These are phyloP conservation scores for Brassica juncea DNA, from an alignment of 345 rosid genomes.

Conservation along the genomic window DNA sequence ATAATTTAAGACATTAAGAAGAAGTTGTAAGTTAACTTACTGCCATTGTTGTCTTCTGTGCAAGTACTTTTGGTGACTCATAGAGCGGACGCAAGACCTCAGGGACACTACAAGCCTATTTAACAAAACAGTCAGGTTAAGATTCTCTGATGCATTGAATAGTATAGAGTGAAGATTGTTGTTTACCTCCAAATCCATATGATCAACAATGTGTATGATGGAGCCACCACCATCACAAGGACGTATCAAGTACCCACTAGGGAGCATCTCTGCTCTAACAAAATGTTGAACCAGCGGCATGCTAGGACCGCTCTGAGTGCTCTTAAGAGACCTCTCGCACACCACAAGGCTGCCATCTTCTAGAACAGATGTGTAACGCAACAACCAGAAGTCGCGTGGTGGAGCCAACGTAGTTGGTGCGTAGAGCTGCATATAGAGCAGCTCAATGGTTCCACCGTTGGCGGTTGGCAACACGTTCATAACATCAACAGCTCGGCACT, in stretches of 20 bases:
- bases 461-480: slow-evolving; percentile 97
- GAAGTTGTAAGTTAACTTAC: too few relatives aligned
- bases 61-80: slow-evolving; percentile 93
- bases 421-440: slow-evolving; percentile 99
- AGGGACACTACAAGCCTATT: slow-evolving; percentile 97
- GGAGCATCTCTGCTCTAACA: slow-evolving; percentile 98
- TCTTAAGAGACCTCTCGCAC: slow-evolving; percentile 94
- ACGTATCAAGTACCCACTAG: slow-evolving; percentile 92
- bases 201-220: slow-evolving; percentile 93
- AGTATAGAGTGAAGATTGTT: slow-evolving; percentile 1
- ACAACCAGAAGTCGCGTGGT: slow-evolving; percentile 97
- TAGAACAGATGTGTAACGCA: slow-evolving; percentile 91
- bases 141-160: background rate
- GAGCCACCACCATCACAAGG: slow-evolving; percentile 99
- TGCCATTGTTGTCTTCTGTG: slow-evolving; percentile 97
- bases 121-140: slow-evolving; percentile 11
- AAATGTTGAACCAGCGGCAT: slow-evolving; percentile 97
- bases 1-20: too few relatives aligned
- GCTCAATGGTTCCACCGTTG: slow-evolving; percentile 99
- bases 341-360: slow-evolving; percentile 99
- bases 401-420: slow-evolving; percentile 99
- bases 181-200: slow-evolving; percentile 92
- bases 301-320: slow-evolving; percentile 93
- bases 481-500: slow-evolving; percentile 98
- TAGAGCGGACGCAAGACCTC: slow-evolving; percentile 95